Base-by-base conservation (phyloP, 2,329 filamentous ascomycete species). In the Aaosphaeria pasadenensis region DNA sequence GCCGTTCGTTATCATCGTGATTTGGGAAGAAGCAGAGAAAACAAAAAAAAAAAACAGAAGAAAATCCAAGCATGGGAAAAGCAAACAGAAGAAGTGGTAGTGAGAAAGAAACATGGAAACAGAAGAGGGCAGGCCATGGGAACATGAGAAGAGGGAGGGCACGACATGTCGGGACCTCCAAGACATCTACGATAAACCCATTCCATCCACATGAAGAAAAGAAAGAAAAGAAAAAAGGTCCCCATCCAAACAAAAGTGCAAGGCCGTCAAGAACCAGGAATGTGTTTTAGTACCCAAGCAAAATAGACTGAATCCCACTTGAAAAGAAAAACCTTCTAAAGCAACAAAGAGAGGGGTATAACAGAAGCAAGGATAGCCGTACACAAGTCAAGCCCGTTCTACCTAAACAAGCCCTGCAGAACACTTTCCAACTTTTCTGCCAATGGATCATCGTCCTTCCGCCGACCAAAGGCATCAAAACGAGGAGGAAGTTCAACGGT, bases 401-500 rank as follows among this genome's bases (percentile, higher is more conserved):
- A 47, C 47, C 51, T 53, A 49, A 69, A 65, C 40, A 69, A 54
- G 17, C 56, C 55, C 43, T 51, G 52, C 40, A 71, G 50, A 24
- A 71, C 58, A 32, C 57, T 62, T 55, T 70, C 67, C 53, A 71
- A 36, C 46, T 54, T 62, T 11, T 66, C 60, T 33, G 64, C 69
- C 11, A 68, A 33, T 5, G 66, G 64, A 51, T 71, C 67, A 11
- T 69, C 62, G 1, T 50, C 55, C 48, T 49, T 60, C 46, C 48
- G 49, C 28, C 60, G 54, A 4, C 67, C 69, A 5, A 46, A 45
- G n/a, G 66, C 56, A 32, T 71, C 69, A 42, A 71, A 71, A 5
- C 69, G 53, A 7, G 63, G 61, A 2, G 67, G 67, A 5, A 71
- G 51, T 36, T 71, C 69, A 47, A 71, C 63, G 1, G 69, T 71